Evolutionary conservation across 179 eudicot species (phyloP), one percentile per base, ranked within the genome.

Genomic region (Pouteria campechiana): DNA sequence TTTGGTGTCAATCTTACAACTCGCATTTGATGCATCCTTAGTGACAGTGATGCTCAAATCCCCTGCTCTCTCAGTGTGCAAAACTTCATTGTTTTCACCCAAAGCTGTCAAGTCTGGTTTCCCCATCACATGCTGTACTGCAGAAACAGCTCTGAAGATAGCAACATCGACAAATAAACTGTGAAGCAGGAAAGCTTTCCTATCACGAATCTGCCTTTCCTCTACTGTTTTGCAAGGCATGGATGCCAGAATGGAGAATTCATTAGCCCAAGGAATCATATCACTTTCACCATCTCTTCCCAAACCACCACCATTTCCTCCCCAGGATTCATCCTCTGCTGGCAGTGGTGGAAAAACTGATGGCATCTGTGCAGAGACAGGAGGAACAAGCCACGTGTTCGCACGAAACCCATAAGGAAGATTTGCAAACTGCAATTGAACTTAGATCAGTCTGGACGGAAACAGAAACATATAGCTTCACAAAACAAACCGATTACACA

Each of bases 211-310:
- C 55, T 92, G 94, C 57, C 99, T 78, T 50, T 87, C 99, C 57
- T 92, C 99, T n/a, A 94, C 68, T 32, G 96, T 87, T 68, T 87
- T 83, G 72, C 96, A 87, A 29, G 93, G 75, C 99, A 92, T 92
- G 43, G 93, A 83, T 36, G 96, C 89, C 48, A 92, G 83, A 75
- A 52, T 71, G 13, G 32, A 48, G 55, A 92, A 79, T 61, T 92
- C 99, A 41, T 74, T 69, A 33, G 79, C 85, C 90, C 86, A 92
- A 50, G 96, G 86, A 54, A 83, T 50, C 39, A 80, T 48, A 80
- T 92, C 94, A 38, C 67, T 64, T 64, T 69, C 61, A 3, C 93
- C 94, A 63, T 92, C 92, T 68, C 94, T 73, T 57, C 99, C 94
- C 54, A 83, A 63, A 18, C 99, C 99, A 47, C 99, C 99, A 9